A percentile compares a stretch with the other conserved stretches of the same genome.
phyloP scores from a whole-genome alignment of 192 early-diverging fungal genomes.

The Backusella circina region DNA sequence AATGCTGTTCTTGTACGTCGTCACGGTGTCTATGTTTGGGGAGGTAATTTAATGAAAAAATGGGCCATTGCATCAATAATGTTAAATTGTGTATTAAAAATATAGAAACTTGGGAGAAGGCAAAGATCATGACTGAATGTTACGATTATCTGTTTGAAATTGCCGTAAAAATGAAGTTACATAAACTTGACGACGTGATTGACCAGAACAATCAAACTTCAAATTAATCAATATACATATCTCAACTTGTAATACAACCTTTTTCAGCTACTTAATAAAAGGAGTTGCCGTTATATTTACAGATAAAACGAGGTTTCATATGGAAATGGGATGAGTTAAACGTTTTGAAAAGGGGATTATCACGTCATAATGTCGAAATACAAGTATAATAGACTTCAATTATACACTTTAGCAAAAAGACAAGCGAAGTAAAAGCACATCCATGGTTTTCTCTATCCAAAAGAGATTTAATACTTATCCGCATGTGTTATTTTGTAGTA shows the following conservation, averaged over 20 bases:
- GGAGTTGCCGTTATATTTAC: neutral
- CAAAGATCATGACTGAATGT: constrained; percentile 97
- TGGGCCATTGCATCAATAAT: neutral
- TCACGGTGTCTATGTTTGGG: constrained; percentile 98
- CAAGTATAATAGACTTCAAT: neutral
- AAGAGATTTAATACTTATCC: neutral
- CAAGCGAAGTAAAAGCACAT: neutral
- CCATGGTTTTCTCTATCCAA: neutral
- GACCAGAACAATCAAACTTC: neutral
- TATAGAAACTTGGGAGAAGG: constrained; percentile 89
- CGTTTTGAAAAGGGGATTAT: neutral
- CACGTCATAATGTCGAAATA: neutral
- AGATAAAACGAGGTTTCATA: neutral
- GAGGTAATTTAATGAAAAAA: constrained; percentile 42
- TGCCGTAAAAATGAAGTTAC: constrained; percentile 85
- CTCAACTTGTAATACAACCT: neutral
- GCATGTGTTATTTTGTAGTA: neutral
- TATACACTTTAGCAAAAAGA: neutral
- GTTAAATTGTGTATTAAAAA: neutral
- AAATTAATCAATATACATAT: neutral
- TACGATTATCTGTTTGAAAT: constrained; percentile 99
- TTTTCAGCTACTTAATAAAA: neutral
- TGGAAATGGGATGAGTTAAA: neutral
- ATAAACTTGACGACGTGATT: constrained; percentile 61
- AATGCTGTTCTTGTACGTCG: constrained; percentile 92